Conservation (phyloP, 345 rosid species). For the Aquilaria malaccensis region DNA sequence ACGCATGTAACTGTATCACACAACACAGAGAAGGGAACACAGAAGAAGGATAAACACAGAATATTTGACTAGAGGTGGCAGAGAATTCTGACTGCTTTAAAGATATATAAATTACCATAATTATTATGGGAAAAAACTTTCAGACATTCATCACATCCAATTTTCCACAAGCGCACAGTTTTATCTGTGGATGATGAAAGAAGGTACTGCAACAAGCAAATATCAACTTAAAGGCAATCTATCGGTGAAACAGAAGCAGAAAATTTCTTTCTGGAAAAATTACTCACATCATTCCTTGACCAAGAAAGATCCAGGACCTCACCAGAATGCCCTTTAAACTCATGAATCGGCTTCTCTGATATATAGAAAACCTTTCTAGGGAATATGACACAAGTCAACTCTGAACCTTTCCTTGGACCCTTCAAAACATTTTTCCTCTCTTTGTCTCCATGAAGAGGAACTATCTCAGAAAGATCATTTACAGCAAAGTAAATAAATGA, state of each 20-base stretch:
- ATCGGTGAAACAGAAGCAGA: background rate
- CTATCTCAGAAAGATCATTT: slow-evolving; percentile 25
- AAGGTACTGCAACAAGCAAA: slow-evolving; percentile 24
- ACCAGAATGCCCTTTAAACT: slow-evolving; percentile 39
- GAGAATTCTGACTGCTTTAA: background rate
- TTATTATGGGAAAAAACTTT: slow-evolving; percentile 32
- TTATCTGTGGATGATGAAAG: slow-evolving; percentile 48
- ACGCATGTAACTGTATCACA: slow-evolving; percentile 37
- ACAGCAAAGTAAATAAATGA: slow-evolving; percentile 28
- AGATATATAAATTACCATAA: slow-evolving; percentile 28
- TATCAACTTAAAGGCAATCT: slow-evolving; percentile 4
- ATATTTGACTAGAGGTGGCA: background rate
- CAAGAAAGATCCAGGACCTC: slow-evolving; percentile 45
- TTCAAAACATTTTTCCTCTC: slow-evolving; percentile 19
- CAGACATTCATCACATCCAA: slow-evolving; percentile 32
- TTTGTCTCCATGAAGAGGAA: slow-evolving; percentile 18
- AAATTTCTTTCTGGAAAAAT: slow-evolving; percentile 6
- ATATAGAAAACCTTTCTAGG: slow-evolving; percentile 34
- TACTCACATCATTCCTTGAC: slow-evolving; percentile 38
- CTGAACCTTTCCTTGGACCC: slow-evolving; percentile 17
- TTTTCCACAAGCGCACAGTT: slow-evolving; percentile 51
- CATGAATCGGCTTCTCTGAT: slow-evolving; percentile 41
- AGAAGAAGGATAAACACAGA: background rate
- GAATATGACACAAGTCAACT: slow-evolving; percentile 29
- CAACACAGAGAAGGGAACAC: background rate